Conservation (phyloP, 352 stramenopile genomes). For the Thalassiosira delicatula region DNA sequence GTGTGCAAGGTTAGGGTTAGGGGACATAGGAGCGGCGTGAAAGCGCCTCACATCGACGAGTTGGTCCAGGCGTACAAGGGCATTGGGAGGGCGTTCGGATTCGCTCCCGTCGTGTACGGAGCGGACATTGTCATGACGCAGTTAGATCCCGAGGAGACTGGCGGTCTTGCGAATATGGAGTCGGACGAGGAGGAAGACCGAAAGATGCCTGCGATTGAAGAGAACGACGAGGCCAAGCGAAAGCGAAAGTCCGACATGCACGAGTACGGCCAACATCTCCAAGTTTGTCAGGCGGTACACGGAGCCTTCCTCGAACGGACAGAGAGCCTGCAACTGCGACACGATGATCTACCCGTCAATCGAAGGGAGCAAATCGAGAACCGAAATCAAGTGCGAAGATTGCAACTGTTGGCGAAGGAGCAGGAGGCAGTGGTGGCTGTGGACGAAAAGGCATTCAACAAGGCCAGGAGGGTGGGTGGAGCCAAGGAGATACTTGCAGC, state of each 20-base stretch:
- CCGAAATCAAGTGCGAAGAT: conserved; percentile 16
- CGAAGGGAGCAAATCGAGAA: conserved; percentile 41
- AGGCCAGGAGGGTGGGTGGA: conserved; percentile 9
- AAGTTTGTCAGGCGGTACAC: conserved; percentile 26
- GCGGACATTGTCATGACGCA: conserved; percentile 73
- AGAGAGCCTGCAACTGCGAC: conserved; percentile 3
- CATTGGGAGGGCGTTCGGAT: conserved; percentile 62
- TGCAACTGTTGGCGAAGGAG: conserved; percentile 37
- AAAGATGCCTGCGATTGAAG: conserved; percentile 1
- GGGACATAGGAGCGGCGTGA: conserved; percentile 24
- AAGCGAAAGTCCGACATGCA: conserved; percentile 23
- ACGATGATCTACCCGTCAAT: neutral
- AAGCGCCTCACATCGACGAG: conserved; percentile 63
- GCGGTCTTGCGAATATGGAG: conserved; percentile 3
- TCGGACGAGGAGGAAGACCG: conserved; percentile 1
- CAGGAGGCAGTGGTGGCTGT: conserved; percentile 51
- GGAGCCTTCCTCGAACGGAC: conserved; percentile 23
- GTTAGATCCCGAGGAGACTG: conserved; percentile 42
- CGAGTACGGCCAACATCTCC: conserved; percentile 41
- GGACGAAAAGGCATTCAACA: conserved; percentile 47
- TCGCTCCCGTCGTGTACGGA: conserved; percentile 60
- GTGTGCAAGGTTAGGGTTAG: conserved; percentile 62
- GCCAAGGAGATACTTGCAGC: conserved; percentile 30
- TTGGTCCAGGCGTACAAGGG: conserved; percentile 66
- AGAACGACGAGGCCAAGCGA: neutral